These are phyloP conservation scores for Leccinum imitatum DNA, from an alignment of 768 basidiomycete genomes.

Conservation along the genomic window DNA sequence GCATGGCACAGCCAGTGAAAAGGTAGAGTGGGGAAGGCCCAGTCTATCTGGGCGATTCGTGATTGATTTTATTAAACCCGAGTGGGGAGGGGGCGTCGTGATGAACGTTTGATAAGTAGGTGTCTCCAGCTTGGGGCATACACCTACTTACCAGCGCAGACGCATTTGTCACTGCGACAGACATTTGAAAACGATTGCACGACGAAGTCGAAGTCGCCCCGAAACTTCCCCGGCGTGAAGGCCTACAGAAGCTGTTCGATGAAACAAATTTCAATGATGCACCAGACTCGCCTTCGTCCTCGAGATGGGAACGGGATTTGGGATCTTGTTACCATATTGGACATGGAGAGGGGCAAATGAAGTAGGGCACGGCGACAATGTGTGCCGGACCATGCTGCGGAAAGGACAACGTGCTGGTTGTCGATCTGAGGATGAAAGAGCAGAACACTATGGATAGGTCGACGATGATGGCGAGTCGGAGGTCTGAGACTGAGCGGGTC, in stretches of 20 bases:
- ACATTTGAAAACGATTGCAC: slow-evolving; percentile 2
- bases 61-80: slow-evolving; percentile 11
- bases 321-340: slow-evolving; percentile 9
- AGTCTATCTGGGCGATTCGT: slow-evolving; percentile 10
- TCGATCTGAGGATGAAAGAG: slow-evolving; percentile 25
- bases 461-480: slow-evolving; percentile 3
- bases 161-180: slow-evolving; percentile 14
- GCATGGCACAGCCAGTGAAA: slow-evolving; percentile 1
- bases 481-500: slow-evolving; percentile 1
- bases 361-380: slow-evolving; percentile 14
- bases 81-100: slow-evolving; percentile 1
- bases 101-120: slow-evolving; percentile 4
- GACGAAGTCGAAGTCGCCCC: slow-evolving; percentile 11
- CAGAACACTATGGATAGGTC: neutral
- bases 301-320: slow-evolving; percentile 7
- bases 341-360: slow-evolving; percentile 16
- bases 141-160: slow-evolving; percentile 4
- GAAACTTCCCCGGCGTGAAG: slow-evolving; percentile 2
- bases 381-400: neutral
- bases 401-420: slow-evolving; percentile 5
- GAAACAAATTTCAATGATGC: slow-evolving; percentile 16
- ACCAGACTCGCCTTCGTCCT: slow-evolving; percentile 6
- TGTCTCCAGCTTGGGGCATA: slow-evolving; percentile 2
- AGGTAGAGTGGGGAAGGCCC: slow-evolving; percentile 2
- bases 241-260: slow-evolving; percentile 6